Conservation (phyloP, 2,329 filamentous ascomycete genomes). For the Alternaria triticimaculans region DNA sequence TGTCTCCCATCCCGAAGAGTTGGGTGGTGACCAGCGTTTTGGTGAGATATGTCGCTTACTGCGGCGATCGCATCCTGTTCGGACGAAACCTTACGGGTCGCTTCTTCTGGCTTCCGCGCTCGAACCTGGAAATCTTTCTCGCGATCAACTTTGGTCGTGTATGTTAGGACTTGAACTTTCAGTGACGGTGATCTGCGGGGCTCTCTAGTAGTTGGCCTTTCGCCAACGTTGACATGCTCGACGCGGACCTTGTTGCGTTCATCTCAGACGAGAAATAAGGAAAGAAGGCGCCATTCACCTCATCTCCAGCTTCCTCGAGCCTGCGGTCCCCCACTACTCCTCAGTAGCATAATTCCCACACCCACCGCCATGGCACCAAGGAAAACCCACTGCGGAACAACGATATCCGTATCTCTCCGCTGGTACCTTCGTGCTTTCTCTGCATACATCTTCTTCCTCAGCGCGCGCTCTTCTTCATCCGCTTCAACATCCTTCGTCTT, state of each 20-base stretch:
- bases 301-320: not conserved
- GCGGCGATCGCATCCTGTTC: not conserved
- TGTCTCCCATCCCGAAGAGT: not conserved
- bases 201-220: not conserved
- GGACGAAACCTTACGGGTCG: not conserved
- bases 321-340: not conserved
- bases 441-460: not conserved
- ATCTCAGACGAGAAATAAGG: not conserved
- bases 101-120: not conserved
- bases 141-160: not conserved
- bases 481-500: not conserved
- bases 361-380: not conserved
- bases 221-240: not conserved
- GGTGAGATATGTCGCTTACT: not conserved
- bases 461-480: not conserved
- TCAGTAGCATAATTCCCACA: not conserved
- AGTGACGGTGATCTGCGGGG: not conserved
- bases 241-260: not conserved
- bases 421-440: not conserved
- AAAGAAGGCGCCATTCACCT: fast-evolving
- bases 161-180: not conserved
- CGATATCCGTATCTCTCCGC: not conserved
- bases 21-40: not conserved
- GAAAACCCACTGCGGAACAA: constrained; percentile 5
- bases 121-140: not conserved